Evolutionary conservation across 805 yeast genomes (phyloP).

Genomic region (Alloascoidea africana): DNA sequence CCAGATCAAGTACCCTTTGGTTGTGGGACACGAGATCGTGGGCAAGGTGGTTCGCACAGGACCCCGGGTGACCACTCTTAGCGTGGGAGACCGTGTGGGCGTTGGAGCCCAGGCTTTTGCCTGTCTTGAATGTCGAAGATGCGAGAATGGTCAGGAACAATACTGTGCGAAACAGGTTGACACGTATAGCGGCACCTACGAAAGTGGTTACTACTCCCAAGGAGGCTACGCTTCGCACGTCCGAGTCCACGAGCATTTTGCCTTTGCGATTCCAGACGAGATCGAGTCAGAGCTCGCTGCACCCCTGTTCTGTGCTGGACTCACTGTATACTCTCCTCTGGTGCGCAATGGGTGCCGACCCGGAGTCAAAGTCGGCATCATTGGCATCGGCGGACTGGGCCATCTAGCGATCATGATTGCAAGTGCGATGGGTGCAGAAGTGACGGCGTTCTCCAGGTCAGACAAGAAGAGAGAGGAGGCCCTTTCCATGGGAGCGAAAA

Average conservation of each 20-base stretch:
- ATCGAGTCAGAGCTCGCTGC: slow-evolving; percentile 42
- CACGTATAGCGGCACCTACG: slow-evolving; percentile 36
- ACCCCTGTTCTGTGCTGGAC: slow-evolving; percentile 67
- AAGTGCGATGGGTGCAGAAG: slow-evolving; percentile 45
- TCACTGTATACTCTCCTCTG: slow-evolving; percentile 58
- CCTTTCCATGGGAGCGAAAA: slow-evolving; percentile 33
- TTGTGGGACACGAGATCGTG: slow-evolving; percentile 34
- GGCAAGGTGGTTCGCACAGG: slow-evolving; percentile 15
- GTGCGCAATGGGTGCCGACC: slow-evolving; percentile 29
- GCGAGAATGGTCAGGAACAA: slow-evolving; percentile 36
- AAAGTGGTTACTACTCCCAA: slow-evolving; percentile 30
- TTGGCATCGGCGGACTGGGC: slow-evolving; percentile 44
- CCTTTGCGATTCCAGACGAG: slow-evolving; percentile 44
- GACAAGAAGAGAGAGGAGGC: slow-evolving; percentile 33
- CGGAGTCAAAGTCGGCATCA: slow-evolving; percentile 32
- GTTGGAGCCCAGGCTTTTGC: slow-evolving; percentile 57
- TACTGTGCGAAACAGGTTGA: slow-evolving; percentile 35
- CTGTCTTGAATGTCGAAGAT: slow-evolving; percentile 48
- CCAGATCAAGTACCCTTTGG: slow-evolving; percentile 17
- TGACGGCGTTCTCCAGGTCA: slow-evolving; percentile 38
- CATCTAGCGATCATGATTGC: slow-evolving; percentile 42
- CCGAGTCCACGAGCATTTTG: slow-evolving; percentile 48
- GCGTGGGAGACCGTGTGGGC: slow-evolving; percentile 66
- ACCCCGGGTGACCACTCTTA: slow-evolving; percentile 28
- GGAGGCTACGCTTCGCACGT: slow-evolving; percentile 63